phyloP scores from a whole-genome alignment of 1,284 basidiomycete species.

The Pterulicium gracile region DNA sequence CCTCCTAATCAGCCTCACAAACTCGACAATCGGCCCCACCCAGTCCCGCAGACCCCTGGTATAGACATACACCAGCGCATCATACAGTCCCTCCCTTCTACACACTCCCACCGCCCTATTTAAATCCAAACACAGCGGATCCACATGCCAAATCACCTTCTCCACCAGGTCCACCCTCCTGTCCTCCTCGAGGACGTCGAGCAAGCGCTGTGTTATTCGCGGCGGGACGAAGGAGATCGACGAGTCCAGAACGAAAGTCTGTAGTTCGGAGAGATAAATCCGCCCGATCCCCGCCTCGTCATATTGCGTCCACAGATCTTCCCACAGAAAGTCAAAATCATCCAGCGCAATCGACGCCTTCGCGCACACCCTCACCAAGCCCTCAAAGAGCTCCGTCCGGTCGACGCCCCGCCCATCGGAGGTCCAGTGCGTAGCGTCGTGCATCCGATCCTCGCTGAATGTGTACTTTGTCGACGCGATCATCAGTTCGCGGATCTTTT shows the following conservation, averaged over 20 bases:
- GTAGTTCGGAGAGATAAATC: conserved; percentile 83
- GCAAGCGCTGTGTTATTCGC: conserved; percentile 77
- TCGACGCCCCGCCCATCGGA: conserved; percentile 86
- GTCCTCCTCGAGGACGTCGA: conserved; percentile 69
- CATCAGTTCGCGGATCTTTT: conserved; percentile 78
- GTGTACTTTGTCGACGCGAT: conserved; percentile 80
- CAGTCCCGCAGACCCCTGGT: conserved; percentile 84
- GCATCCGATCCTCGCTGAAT: conserved; percentile 92
- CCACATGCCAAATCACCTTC: conserved; percentile 91
- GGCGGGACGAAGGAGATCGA: conserved; percentile 72
- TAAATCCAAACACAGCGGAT: conserved; percentile 85
- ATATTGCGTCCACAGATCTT: conserved; percentile 88
- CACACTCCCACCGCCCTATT: conserved; percentile 89
- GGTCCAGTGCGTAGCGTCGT: conserved; percentile 76
- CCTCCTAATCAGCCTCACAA: conserved; percentile 69
- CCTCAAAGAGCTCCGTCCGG: conserved; percentile 83
- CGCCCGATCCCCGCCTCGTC: conserved; percentile 75
- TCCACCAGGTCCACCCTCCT: conserved; percentile 73
- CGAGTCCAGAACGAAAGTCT: conserved; percentile 75
- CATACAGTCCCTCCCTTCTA: conserved; percentile 75
- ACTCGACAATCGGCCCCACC: conserved; percentile 80
- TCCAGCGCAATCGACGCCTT: conserved; percentile 75
- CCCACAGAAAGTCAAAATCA: conserved; percentile 82
- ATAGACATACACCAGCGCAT: conserved; percentile 92
- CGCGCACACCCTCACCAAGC: conserved; percentile 73